Evolutionary conservation across 2,329 filamentous ascomycete genomes (phyloP).

Genomic region (Alternaria dauci): DNA sequence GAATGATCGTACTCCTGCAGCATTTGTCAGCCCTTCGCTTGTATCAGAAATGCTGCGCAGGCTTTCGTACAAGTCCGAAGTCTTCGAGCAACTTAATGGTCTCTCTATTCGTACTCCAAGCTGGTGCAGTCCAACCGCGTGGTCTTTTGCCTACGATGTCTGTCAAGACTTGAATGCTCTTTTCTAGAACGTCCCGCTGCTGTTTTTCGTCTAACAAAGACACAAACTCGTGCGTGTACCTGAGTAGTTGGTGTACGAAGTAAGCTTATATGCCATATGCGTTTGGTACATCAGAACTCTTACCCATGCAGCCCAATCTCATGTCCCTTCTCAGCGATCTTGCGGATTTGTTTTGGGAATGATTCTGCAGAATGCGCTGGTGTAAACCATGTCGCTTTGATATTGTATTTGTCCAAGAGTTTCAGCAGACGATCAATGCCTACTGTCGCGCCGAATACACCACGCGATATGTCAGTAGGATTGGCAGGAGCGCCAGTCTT

Average conservation of each 20-base stretch:
- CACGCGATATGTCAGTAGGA: constrained; percentile 52
- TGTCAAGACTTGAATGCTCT: constrained; percentile 52
- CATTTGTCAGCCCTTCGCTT: neutral
- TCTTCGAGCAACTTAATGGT: constrained; percentile 54
- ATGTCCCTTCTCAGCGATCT: constrained; percentile 54
- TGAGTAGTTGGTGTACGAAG: constrained; percentile 15
- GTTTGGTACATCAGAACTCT: neutral
- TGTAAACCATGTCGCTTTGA: constrained; percentile 55
- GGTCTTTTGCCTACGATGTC: constrained; percentile 53
- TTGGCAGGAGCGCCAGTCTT: constrained; percentile 48
- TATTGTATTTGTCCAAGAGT: constrained; percentile 53
- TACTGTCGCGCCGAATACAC: constrained; percentile 53
- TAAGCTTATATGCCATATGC: neutral
- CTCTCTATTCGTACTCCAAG: constrained; percentile 52
- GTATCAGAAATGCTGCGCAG: neutral
- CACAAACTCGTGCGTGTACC: constrained; percentile 53
- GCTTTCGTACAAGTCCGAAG: constrained; percentile 46
- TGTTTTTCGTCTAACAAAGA: constrained; percentile 52
- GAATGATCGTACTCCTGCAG: constrained; percentile 61
- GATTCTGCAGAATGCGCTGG: constrained; percentile 57
- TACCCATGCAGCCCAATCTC: constrained; percentile 51
- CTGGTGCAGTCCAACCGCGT: constrained; percentile 56
- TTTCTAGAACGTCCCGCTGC: constrained; percentile 50
- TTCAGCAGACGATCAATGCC: constrained; percentile 53
- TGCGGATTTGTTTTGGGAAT: constrained; percentile 59